Evolutionary conservation across 1,284 basidiomycete genomes (phyloP).

Genomic region (Xanthoconium separans): DNA sequence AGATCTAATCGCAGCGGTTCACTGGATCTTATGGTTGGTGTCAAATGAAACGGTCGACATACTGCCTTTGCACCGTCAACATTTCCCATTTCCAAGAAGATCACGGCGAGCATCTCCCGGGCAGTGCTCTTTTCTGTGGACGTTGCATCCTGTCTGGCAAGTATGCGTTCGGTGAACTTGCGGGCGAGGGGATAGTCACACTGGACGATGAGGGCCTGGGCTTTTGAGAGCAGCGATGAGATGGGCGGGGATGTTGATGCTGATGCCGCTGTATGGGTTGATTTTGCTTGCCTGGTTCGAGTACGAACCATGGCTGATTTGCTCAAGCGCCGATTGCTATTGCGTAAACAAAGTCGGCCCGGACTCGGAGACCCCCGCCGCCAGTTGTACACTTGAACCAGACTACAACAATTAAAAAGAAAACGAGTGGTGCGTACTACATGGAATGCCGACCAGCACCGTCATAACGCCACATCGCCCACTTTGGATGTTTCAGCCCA

Average conservation of each 20-base stretch:
- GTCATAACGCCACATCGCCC: no score
- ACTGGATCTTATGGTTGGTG: neutral
- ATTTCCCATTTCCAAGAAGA: constrained; percentile 77
- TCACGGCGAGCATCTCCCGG: constrained; percentile 77
- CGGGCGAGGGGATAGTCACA: constrained; percentile 83
- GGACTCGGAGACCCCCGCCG: no score
- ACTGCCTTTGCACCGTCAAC: constrained; percentile 74
- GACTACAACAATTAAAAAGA: no score
- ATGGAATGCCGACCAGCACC: no score
- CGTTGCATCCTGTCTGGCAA: constrained; percentile 57
- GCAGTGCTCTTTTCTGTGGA: constrained; percentile 63
- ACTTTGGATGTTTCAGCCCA: no score
- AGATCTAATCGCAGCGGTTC: constrained; percentile 47
- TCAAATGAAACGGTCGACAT: constrained; percentile 22
- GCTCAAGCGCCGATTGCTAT: no score
- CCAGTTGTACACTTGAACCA: no score
- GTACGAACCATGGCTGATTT: constrained; percentile 59
- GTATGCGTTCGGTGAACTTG: constrained; percentile 68
- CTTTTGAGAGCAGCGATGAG: constrained; percentile 65
- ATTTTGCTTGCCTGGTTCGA: constrained; percentile 54
- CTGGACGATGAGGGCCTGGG: constrained; percentile 76
- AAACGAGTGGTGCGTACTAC: no score
- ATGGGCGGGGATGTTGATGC: constrained; percentile 36
- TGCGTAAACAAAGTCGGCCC: no score
- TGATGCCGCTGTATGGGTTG: constrained; percentile 32